These are phyloP conservation scores for Kondoa malvinella DNA, from an alignment of 768 basidiomycete genomes.

Conservation along the genomic window DNA sequence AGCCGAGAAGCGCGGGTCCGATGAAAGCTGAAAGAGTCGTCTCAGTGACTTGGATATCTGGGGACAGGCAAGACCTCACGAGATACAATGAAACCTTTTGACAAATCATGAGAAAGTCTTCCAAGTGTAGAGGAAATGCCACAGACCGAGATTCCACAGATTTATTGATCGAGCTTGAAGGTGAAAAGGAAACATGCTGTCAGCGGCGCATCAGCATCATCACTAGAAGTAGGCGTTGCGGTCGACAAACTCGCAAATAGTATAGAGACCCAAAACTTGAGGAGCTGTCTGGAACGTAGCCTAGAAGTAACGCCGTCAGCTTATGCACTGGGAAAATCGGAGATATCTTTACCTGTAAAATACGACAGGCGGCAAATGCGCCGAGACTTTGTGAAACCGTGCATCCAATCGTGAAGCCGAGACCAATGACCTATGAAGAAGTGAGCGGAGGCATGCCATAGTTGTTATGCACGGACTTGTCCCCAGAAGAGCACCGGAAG, in stretches of 20 bases:
- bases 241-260: not conserved
- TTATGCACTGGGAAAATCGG: too few relatives aligned
- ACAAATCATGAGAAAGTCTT: too few relatives aligned
- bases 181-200: conserved; percentile 53
- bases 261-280: conserved; percentile 38
- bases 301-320: too few relatives aligned
- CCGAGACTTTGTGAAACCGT: conserved; percentile 45
- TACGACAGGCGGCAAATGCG: conserved; percentile 45
- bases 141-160: conserved; percentile 49
- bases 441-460: too few relatives aligned
- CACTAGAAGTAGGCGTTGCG: not conserved
- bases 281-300: conserved; percentile 47
- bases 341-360: too few relatives aligned
- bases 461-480: too few relatives aligned
- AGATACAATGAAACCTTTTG: too few relatives aligned
- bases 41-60: too few relatives aligned
- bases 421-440: conserved; percentile 34
- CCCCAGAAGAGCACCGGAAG: conserved; percentile 57
- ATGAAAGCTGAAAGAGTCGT: conserved; percentile 42
- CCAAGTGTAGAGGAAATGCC: too few relatives aligned
- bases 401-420: conserved; percentile 42
- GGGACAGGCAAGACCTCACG: too few relatives aligned
- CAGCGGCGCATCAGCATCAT: conserved; percentile 46
- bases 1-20: conserved; percentile 48
- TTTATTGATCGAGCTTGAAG: conserved; percentile 48